Percentiles rank a stretch among this genome's conserved stretches.
Evolutionary conservation across 2,329 filamentous ascomycete genomes (phyloP).

Genomic region (Mariannaea sp.): DNA sequence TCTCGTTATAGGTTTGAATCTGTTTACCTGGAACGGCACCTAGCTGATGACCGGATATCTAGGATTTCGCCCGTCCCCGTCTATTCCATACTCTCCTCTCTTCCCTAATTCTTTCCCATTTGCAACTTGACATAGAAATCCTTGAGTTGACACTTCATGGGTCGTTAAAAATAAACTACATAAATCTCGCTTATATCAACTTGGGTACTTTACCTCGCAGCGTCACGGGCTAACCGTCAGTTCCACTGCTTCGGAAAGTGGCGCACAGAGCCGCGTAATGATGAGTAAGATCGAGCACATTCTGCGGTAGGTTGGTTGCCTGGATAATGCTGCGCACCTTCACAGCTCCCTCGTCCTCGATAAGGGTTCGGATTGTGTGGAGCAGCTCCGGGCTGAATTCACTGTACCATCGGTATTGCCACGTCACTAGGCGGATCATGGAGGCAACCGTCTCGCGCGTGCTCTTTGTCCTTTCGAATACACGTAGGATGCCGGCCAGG

Average conservation of each 20-base stretch:
- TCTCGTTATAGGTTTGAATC: slow-evolving; percentile 16
- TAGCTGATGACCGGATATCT: slow-evolving; percentile 11
- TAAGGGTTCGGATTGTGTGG: slow-evolving; percentile 85
- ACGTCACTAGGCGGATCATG: slow-evolving; percentile 90
- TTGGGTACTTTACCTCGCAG: no score
- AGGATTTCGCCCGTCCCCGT: slow-evolving; percentile 5
- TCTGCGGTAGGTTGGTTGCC: slow-evolving; percentile 89
- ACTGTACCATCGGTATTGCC: slow-evolving; percentile 99
- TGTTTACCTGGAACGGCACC: slow-evolving; percentile 9
- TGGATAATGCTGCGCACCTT: slow-evolving; percentile 98
- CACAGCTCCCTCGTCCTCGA: slow-evolving; percentile 96
- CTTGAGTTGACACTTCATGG: background rate
- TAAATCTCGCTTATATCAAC: background rate
- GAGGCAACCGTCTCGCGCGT: slow-evolving; percentile 80
- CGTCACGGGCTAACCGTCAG: slow-evolving; percentile 66
- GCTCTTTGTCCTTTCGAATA: slow-evolving; percentile 78
- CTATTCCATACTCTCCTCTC: background rate
- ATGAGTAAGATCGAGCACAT: slow-evolving; percentile 91
- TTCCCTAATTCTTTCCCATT: background rate
- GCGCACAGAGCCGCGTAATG: slow-evolving; percentile 95
- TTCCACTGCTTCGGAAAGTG: slow-evolving; percentile 92
- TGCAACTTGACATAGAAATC: slow-evolving; percentile 5
- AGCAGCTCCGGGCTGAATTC: slow-evolving; percentile 96
- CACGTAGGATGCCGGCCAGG: slow-evolving; percentile 79
- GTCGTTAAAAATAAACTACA: background rate